phyloP scores from a whole-genome alignment of 805 yeast genomes.

The Tetrapisispora arboricola region DNA sequence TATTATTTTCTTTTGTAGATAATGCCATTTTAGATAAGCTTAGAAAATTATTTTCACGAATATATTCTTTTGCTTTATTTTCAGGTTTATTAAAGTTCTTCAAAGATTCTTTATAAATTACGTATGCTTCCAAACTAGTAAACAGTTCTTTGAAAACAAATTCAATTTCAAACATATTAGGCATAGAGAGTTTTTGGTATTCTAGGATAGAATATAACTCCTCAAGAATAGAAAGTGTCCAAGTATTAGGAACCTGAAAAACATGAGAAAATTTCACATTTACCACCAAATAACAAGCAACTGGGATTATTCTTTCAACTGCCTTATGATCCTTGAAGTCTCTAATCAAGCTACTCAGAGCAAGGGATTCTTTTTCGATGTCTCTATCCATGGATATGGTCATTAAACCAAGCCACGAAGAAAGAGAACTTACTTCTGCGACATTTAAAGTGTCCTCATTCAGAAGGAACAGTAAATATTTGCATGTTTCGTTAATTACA shows the following conservation, averaged over 20 bases:
- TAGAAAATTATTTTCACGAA: no score
- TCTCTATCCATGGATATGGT: slow-evolving; percentile 72
- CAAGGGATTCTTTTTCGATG: slow-evolving; percentile 57
- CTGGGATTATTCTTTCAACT: slow-evolving; percentile 68
- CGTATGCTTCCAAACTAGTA: background rate
- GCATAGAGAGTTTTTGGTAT: background rate
- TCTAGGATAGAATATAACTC: slow-evolving; percentile 30
- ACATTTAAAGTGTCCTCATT: slow-evolving; percentile 54
- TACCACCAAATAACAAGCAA: slow-evolving; percentile 74
- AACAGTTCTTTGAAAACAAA: slow-evolving; percentile 66
- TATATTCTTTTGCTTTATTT: no score
- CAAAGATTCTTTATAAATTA: background rate
- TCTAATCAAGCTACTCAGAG: slow-evolving; percentile 64
- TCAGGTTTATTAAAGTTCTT: slow-evolving; percentile 33
- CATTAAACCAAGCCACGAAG: slow-evolving; percentile 81
- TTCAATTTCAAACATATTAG: slow-evolving; percentile 58
- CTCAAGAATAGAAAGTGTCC: slow-evolving; percentile 83
- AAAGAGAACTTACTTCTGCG: slow-evolving; percentile 66
- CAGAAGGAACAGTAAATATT: slow-evolving; percentile 49
- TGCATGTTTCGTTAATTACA: slow-evolving; percentile 53
- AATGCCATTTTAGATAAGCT: no score
- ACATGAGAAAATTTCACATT: slow-evolving; percentile 58
- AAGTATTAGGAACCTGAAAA: slow-evolving; percentile 76
- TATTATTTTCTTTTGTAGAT: background rate
- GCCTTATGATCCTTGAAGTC: slow-evolving; percentile 65